Percentiles rank a stretch among this genome's conserved stretches.
Conservation (phyloP, 176 grass and related monocot genomes). For the Oryza meyeriana region DNA sequence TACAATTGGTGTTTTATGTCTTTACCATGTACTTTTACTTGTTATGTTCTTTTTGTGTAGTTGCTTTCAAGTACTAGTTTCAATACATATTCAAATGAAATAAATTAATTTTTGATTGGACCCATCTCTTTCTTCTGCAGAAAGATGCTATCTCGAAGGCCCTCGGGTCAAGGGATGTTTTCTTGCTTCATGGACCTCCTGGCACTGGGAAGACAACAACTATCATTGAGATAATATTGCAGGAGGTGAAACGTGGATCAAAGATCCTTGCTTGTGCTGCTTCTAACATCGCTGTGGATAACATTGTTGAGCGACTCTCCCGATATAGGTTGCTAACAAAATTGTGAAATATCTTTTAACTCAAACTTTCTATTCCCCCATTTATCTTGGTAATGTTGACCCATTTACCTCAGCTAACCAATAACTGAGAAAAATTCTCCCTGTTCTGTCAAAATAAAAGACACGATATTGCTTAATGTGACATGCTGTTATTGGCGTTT, state of each 20-base stretch:
- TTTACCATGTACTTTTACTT: not conserved
- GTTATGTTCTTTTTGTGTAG: not conserved
- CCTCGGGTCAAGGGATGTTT: constrained; percentile 83
- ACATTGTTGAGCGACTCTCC: constrained; percentile 94
- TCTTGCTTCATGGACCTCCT: constrained; percentile 98
- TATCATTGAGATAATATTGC: constrained; percentile 91
- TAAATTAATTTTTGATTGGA: not conserved
- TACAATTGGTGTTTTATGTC: not conserved
- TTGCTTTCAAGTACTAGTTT: not conserved
- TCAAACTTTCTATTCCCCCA: not conserved
- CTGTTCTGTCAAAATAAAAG: not conserved
- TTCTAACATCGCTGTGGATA: constrained; percentile 99
- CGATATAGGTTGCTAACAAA: constrained; percentile 63
- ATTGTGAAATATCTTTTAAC: not conserved
- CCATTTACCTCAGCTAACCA: constrained; percentile 8
- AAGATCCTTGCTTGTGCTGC: constrained; percentile 98
- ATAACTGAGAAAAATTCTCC: not conserved
- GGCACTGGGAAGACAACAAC: constrained; percentile 99
- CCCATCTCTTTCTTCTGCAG: constrained; percentile 37
- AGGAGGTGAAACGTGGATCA: constrained; percentile 92
- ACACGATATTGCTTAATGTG: not conserved
- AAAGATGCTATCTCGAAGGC: constrained; percentile 90
- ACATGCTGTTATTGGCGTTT: constrained; percentile 23
- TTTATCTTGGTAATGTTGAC: constrained; percentile 26
- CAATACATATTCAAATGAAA: not conserved